Conservation (phyloP, 208 protist species). For the Trypanosoma scelopori region DNA sequence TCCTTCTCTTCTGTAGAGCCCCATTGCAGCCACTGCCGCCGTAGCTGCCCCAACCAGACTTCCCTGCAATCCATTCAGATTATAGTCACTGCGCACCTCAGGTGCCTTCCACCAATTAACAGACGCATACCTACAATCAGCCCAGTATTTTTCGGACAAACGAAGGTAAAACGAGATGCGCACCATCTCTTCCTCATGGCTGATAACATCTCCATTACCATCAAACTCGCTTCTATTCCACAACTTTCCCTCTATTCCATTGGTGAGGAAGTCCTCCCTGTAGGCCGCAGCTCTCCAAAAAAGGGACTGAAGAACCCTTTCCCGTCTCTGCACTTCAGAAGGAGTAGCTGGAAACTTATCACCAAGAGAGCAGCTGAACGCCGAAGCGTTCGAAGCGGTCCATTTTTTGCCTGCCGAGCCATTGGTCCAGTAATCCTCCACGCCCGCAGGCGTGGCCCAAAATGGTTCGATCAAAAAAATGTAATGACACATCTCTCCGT, state of each 20-base stretch:
- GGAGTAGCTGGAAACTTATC: constrained; percentile 24
- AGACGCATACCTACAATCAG: constrained; percentile 21
- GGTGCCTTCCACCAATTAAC: constrained; percentile 41
- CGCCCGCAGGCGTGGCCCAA: constrained; percentile 31
- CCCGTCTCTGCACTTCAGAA: constrained; percentile 22
- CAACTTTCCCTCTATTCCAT: constrained; percentile 26
- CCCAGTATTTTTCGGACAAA: constrained; percentile 15
- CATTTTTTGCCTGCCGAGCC: constrained; percentile 33
- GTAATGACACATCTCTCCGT: constrained; percentile 23
- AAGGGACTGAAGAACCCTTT: constrained; percentile 26
- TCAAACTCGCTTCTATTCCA: constrained; percentile 28
- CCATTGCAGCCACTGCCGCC: constrained; percentile 23
- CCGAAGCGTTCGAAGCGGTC: constrained; percentile 27
- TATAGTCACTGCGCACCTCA: constrained; percentile 32
- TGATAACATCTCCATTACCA: constrained; percentile 12
- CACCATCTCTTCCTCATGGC: constrained; percentile 18
- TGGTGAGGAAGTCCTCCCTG: constrained; percentile 23
- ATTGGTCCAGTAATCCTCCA: constrained; percentile 32
- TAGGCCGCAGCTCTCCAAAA: constrained; percentile 24
- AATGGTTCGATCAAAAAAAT: constrained; percentile 30
- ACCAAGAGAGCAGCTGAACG: constrained; percentile 23
- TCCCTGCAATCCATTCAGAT: constrained; percentile 10
- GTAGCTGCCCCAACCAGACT: constrained; percentile 21
- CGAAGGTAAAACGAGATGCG: constrained; percentile 22
- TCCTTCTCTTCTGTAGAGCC: constrained; percentile 14